Percentiles rank a stretch among this genome's conserved stretches.
Conservation (phyloP, 176 grass and related monocot species). For the Echinochloa phyllopogon region DNA sequence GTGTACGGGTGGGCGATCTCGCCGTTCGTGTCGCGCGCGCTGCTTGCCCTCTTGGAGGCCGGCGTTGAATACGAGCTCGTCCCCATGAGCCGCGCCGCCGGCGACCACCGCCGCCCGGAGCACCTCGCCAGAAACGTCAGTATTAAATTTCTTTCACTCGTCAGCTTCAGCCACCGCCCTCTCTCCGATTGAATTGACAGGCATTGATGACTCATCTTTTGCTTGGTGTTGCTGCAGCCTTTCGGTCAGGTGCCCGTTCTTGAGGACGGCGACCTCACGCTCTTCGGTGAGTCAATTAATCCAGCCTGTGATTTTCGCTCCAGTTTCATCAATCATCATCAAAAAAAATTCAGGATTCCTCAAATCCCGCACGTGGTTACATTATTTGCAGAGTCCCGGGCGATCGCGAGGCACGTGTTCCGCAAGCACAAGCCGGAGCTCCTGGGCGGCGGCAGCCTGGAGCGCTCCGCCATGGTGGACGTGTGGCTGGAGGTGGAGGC, state of each 20-base stretch:
- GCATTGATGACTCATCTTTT: not conserved
- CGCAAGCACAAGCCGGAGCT: slow-evolving; percentile 42
- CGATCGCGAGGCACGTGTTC: slow-evolving; percentile 30
- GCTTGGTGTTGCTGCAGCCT: slow-evolving; percentile 3
- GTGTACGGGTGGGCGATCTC: slow-evolving; percentile 53
- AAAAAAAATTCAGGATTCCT: not conserved
- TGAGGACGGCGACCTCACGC: slow-evolving; percentile 43
- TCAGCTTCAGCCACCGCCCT: no score
- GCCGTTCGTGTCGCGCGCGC: slow-evolving; percentile 49
- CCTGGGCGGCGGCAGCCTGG: not conserved
- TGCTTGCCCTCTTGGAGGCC: slow-evolving; percentile 70
- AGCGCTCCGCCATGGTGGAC: slow-evolving; percentile 12
- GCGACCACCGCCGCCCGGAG: slow-evolving; percentile 41
- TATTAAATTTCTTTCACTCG: not conserved
- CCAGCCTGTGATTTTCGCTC: no score
- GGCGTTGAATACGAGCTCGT: slow-evolving; percentile 54
- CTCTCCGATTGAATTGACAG: not conserved
- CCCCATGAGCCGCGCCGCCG: slow-evolving; percentile 25
- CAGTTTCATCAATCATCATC: not conserved
- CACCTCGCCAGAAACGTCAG: slow-evolving; percentile 64
- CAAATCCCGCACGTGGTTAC: no score
- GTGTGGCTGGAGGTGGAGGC: slow-evolving; percentile 45
- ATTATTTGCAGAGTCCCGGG: not conserved
- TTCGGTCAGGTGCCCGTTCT: slow-evolving; percentile 51
- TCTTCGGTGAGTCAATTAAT: slow-evolving; percentile 19